Evolutionary conservation across 441 rosid species (phyloP), one percentile per base, ranked within the genome.

Genomic region (Euphorbia schlechtendalii): DNA sequence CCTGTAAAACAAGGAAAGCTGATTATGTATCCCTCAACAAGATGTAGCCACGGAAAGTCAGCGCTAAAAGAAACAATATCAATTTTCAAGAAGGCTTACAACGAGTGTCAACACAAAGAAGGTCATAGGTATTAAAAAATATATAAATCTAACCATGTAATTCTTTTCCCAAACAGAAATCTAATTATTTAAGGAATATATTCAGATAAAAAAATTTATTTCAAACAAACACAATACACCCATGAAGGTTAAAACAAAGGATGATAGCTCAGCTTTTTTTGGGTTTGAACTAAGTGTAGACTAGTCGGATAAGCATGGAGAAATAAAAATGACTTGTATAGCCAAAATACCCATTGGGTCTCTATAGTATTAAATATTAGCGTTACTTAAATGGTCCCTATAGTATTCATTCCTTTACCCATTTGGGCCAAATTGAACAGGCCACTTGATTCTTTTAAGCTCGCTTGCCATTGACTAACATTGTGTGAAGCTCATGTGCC

Each of bases 1-100:
- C 99, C 99, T 90, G 85, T 60, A 71, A 45, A 52, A 51, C 25
- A 43, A 66, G 14, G n/a, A 65, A 53, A 17, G 4, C 1, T 54
- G 36, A 48, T 32, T 56, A 46, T 18, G 69, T 21, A 59, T 55
- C 14, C 17, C 10, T 36, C 40, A 10, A 45, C 30, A 63, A 32
- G 36, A 46, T 69, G 21, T 4, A 63, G 63, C 49, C 24, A 13
- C 32, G 60, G 10, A 66, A 41, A 56, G 67, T 38, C n/a, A 72
- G 21, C 63, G 57, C 36, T 41, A 38, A 25, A 22, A 11, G 57
- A 66, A 66, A 9, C 8, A 6, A 18, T 18, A 22, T 10, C 11
- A 49, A 24, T 66, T 32, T 55, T 11, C 17, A 66, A 11, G 14
- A 13, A 6, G n/a, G 45, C 56, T 20, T 43, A 21, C 0, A 4